Base-by-base conservation (phyloP, 257 asterid species). In the Phtheirospermum japonicum region DNA sequence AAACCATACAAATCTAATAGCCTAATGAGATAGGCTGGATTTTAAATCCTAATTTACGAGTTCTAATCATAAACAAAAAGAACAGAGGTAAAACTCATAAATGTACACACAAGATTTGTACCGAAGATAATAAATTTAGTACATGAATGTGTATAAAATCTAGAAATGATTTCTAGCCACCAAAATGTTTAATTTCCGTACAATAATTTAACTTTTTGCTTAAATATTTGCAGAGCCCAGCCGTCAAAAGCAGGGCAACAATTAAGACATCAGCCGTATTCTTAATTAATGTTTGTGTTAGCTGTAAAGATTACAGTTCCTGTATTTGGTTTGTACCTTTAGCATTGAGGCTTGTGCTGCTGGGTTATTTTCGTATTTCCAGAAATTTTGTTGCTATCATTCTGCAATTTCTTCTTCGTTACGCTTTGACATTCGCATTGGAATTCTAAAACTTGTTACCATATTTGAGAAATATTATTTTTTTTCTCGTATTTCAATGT, bases 271-370 rank as follows among this genome's bases (percentile, higher is more conserved):
- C n/a, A n/a, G n/a, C n/a, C n/a, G n/a, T n/a, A n/a, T n/a, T n/a
- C n/a, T n/a, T n/a, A 23, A 23, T 23, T 1, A 23, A 23, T 23
- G 28, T 3, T 23, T 1, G 3, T 23, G 28, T 23, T 23, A 23
- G 28, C 11, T 36, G 42, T 0, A 36, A 36, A 36, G 11, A 36
- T 36, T 1, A 6, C 42, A 36, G 0, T 6, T 6, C 1, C 42
- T 36, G 42, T 9, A 36, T 36, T 36, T 36, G 10, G 42, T 10
- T 43, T 55, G 72, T 46, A 48, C 65, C 60, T 49, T 59, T 42
- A 0, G 57, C 68, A 39, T 68, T 68, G 73, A 69, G 43, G 4
- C 49, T 26, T 61, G 63, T 69, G 74, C 64, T 53, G 59, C 30
- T 58, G 59, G 52, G 2, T 62, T 57, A 61, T 69, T 61, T 61